phyloP scores from a whole-genome alignment of 148 eudicot genomes.

The Vaccinium corymbosum region DNA sequence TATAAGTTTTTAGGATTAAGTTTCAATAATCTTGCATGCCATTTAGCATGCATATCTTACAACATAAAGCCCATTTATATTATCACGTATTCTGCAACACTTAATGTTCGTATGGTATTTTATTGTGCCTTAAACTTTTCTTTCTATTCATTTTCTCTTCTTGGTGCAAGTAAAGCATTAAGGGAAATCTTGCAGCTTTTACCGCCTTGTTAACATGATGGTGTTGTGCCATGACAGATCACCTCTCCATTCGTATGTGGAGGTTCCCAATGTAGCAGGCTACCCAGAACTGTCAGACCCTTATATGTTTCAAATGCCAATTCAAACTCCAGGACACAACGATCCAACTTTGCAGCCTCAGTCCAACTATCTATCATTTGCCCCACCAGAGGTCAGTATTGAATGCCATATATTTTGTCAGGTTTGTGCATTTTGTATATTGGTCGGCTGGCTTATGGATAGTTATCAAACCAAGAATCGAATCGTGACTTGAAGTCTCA shows the following conservation, averaged over 20 bases:
- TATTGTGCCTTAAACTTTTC: background rate
- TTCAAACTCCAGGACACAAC: conserved; percentile 57
- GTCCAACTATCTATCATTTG: conserved; percentile 74
- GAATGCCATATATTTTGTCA: background rate
- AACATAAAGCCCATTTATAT: background rate
- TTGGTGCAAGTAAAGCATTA: background rate
- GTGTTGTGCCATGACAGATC: conserved; percentile 44
- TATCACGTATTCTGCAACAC: background rate
- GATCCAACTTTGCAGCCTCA: conserved; percentile 30
- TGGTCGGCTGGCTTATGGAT: background rate
- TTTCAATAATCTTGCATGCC: background rate
- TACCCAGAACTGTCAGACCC: conserved; percentile 76
- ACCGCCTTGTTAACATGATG: conserved; percentile 1
- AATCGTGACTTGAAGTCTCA: background rate
- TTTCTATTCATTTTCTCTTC: background rate
- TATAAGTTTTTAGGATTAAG: background rate
- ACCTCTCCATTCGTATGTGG: conserved; percentile 59
- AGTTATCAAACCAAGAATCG: background rate
- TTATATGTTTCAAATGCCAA: conserved; percentile 39
- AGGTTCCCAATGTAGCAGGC: conserved; percentile 51
- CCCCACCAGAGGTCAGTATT: conserved; percentile 84
- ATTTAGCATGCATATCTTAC: background rate
- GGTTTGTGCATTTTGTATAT: background rate
- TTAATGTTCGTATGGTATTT: background rate
- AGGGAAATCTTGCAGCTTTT: background rate